Conservation (phyloP, 371 early-diverging fungal genomes). For the Mucor irregularis region DNA sequence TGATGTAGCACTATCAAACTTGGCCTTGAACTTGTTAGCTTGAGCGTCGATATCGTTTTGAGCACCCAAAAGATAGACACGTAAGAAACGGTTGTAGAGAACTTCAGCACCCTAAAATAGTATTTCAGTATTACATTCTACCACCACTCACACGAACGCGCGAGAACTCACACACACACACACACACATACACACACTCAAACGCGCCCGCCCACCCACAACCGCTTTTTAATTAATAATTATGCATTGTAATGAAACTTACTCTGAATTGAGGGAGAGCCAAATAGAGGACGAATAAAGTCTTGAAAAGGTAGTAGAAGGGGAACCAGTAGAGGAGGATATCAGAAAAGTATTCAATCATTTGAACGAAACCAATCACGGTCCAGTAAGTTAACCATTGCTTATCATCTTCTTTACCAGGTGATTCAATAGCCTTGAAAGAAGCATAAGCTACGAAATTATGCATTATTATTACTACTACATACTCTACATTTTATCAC, state of each 20-base stretch:
- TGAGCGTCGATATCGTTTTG: slow-evolving; percentile 21
- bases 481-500: not conserved
- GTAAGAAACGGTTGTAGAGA: slow-evolving; percentile 45
- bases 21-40: slow-evolving; percentile 17
- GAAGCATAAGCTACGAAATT: slow-evolving; percentile 25
- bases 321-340: slow-evolving; percentile 72
- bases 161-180: not conserved
- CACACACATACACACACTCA: not conserved
- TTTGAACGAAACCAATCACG: slow-evolving; percentile 63
- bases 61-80: slow-evolving; percentile 40
- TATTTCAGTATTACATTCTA: too few species aligned
- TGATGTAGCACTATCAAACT: not conserved
- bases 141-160: not conserved
- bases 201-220: not conserved
- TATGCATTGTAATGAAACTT: too few species aligned
- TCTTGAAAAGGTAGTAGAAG: slow-evolving; percentile 79
- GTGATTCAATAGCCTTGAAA: slow-evolving; percentile 74
- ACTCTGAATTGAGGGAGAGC: slow-evolving; percentile 59
- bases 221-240: not conserved
- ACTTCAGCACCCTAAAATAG: slow-evolving; percentile 42
- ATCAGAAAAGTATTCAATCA: slow-evolving; percentile 70
- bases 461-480: not conserved
- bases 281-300: slow-evolving; percentile 69
- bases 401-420: slow-evolving; percentile 58
- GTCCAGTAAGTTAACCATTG: slow-evolving; percentile 79